Evolutionary conservation across 345 rosid genomes (phyloP).

Genomic region (Linum tenue): DNA sequence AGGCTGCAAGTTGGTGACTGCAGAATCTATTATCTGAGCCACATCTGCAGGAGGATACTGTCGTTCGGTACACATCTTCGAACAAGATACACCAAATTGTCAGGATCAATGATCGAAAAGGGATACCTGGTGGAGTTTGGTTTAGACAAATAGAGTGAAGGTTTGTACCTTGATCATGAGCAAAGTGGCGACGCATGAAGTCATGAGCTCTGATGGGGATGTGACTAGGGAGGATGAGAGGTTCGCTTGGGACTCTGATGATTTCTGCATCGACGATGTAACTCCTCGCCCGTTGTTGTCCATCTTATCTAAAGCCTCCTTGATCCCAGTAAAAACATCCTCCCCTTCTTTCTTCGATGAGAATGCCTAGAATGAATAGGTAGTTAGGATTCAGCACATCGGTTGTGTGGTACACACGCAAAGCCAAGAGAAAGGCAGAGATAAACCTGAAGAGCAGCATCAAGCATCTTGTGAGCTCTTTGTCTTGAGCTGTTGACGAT

Average conservation of each 20-base stretch:
- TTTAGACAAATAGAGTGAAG: too few relatives aligned
- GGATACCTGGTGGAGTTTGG: not conserved
- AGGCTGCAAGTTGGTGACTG: constrained; percentile 74
- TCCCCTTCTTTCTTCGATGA: constrained; percentile 68
- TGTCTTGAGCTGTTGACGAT: constrained; percentile 57
- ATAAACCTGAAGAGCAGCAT: constrained; percentile 75
- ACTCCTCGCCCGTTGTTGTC: constrained; percentile 16
- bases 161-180: constrained; percentile 70
- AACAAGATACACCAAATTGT: not conserved
- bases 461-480: constrained; percentile 74
- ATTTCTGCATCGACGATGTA: not conserved
- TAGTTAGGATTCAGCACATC: too few relatives aligned
- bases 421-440: not conserved
- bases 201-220: constrained; percentile 65
- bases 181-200: constrained; percentile 80
- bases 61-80: constrained; percentile 80
- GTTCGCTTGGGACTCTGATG: constrained; percentile 19
- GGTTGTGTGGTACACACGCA: too few relatives aligned
- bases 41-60: constrained; percentile 86
- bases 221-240: constrained; percentile 13
- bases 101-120: constrained; percentile 3
- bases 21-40: constrained; percentile 83
- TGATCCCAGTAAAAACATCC: constrained; percentile 48
- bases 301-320: constrained; percentile 53
- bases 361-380: constrained; percentile 45